Base-by-base conservation (phyloP, 2,329 filamentous ascomycete genomes). In the Colletotrichum ledebouriae region DNA sequence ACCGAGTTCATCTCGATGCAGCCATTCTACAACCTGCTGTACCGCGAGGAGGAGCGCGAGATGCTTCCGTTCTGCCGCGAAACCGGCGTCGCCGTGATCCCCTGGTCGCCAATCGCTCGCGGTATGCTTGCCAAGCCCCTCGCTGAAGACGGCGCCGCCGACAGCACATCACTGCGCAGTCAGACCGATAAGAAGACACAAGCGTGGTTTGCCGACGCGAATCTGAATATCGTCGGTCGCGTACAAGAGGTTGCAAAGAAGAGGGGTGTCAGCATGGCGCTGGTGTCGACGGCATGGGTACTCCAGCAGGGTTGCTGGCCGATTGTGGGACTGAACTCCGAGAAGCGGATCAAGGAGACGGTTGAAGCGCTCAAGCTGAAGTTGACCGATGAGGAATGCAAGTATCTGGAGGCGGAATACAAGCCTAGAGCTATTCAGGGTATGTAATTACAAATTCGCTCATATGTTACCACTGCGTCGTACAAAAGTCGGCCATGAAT, bases 251-350 rank as follows among this genome's bases (percentile, higher is more conserved):
- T 90, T 11, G 87, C 88, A 0, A 80, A 82, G 69, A 87, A 87
- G 78, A 84, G 84, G 71, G 84, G 81, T 0, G 83, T 86, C 73
- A 86, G 83, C 70, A 92, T 92, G 86, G 86, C 87, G 29, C 85
- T 90, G 59, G 85, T 92, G 17, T 85, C 87, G 1, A 82, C 90
- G 59, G 89, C 88, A 1, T 92, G 90, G 90, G 83, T 85, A 59
- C 78, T 86, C 70, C 81, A 83, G 70, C 79, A 84, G 52, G 83
- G 84, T 3, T 78, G 82, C 37, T 86, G 82, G 71, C 89, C 88
- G 0, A 91, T 92, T 63, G 79, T 90, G 52, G 89, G 90, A 0
- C 79, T 92, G 71, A 86, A 82, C 67, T 90, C 82, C 59, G 79
- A 85, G 37, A 80, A 83, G 66, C 80, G 89, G n/a, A 84, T 92